phyloP scores from a whole-genome alignment of 768 basidiomycete species.

The Clitopilus hobsonii region DNA sequence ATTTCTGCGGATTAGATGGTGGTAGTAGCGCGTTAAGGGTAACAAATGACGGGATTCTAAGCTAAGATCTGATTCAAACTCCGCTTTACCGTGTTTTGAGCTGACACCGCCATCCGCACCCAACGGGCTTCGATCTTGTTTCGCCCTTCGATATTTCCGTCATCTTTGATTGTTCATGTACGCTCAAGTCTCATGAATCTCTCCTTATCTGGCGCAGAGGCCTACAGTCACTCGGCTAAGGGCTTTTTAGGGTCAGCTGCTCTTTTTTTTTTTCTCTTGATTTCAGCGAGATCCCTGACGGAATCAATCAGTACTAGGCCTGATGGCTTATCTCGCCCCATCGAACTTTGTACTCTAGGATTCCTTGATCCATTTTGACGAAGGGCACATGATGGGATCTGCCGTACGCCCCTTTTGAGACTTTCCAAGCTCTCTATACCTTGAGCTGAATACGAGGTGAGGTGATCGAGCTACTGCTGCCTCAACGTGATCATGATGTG shows the following conservation, averaged over 20 bases:
- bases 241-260: no score
- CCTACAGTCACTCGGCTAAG: no score
- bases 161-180: neutral
- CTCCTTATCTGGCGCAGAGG: no score
- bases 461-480: no score
- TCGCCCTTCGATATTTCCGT: neutral
- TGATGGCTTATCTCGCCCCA: neutral
- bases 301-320: no score
- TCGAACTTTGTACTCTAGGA: neutral
- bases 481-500: no score
- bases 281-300: no score
- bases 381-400: neutral
- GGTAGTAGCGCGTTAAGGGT: constrained; percentile 1
- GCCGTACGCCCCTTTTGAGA: neutral
- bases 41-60: neutral
- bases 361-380: neutral
- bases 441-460: no score
- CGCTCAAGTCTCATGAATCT: no score
- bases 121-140: neutral
- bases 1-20: constrained; percentile 7
- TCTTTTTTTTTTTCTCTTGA: no score
- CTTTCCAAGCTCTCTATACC: no score
- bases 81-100: constrained; percentile 3
- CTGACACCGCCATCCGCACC: constrained; percentile 3
- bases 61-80: constrained; percentile 4